phyloP scores from a whole-genome alignment of 1,284 basidiomycete species.

The Ustilago crameri region DNA sequence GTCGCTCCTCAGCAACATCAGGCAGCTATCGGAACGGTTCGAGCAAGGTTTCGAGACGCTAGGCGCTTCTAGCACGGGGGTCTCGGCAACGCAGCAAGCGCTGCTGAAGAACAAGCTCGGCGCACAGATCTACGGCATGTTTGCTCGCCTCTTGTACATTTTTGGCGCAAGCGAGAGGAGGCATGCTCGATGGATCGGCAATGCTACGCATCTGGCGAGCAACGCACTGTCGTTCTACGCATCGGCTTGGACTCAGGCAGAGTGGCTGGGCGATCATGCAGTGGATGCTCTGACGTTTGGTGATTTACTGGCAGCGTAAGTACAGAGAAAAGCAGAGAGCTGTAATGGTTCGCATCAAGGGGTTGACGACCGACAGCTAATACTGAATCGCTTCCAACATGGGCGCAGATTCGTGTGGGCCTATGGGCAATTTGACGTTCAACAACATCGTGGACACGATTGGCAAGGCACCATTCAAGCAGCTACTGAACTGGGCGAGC shows the following conservation, averaged over 20 bases:
- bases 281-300: conserved; percentile 23
- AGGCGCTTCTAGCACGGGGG: neutral
- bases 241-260: conserved; percentile 15
- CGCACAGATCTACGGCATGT: conserved; percentile 34
- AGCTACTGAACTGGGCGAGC: conserved; percentile 21
- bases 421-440: conserved; percentile 6
- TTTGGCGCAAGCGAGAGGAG: conserved; percentile 17
- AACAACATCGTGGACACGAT: conserved; percentile 3
- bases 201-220: conserved; percentile 15
- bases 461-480: conserved; percentile 4
- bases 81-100: conserved; percentile 1
- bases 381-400: too few species aligned
- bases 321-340: neutral
- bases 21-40: conserved; percentile 17
- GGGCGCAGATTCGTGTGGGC: conserved; percentile 25
- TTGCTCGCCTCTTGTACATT: conserved; percentile 24
- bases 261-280: conserved; percentile 32
- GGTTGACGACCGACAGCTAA: too few species aligned
- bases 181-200: conserved; percentile 21
- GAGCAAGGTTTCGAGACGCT: conserved; percentile 2
- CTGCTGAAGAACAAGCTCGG: conserved; percentile 30
- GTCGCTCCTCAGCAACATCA: conserved; percentile 21
- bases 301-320: conserved; percentile 31
- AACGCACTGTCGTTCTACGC: conserved; percentile 19
- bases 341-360: too few species aligned